A percentile compares a stretch with the other conserved stretches of the same genome.
Conservation (phyloP, 164 flowering plant genomes). For the Berberis vulgaris region DNA sequence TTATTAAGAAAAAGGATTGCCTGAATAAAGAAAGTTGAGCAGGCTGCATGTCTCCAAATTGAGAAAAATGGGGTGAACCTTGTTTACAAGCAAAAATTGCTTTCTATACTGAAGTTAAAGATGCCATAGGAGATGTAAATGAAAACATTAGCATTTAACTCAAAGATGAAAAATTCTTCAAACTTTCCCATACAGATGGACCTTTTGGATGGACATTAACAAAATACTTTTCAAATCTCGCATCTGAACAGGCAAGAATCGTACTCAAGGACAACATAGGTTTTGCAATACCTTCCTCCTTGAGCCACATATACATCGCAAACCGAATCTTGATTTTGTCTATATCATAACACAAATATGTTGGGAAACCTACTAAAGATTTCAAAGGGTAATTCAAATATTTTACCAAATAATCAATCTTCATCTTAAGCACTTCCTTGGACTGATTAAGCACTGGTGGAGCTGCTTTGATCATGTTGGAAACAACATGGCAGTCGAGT, state of each 20-base stretch:
- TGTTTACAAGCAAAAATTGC: too few relatives aligned
- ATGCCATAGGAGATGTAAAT: too few relatives aligned
- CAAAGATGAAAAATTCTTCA: constrained; percentile 29
- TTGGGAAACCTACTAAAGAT: constrained; percentile 38
- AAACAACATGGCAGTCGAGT: constrained; percentile 37
- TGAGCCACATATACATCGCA: constrained; percentile 61
- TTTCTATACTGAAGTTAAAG: too few relatives aligned
- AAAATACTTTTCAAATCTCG: constrained; percentile 22
- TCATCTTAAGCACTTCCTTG: constrained; percentile 34
- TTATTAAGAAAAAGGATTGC: too few relatives aligned
- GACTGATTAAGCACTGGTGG: constrained; percentile 56
- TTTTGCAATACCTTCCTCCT: constrained; percentile 28
- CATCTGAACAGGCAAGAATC: constrained; percentile 38
- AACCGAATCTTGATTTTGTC: constrained; percentile 42
- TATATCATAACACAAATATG: constrained; percentile 29
- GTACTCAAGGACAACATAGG: constrained; percentile 40
- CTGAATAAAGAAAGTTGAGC: too few relatives aligned
- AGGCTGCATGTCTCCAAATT: too few relatives aligned
- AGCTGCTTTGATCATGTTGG: constrained; percentile 35
- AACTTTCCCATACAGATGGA: constrained; percentile 43
- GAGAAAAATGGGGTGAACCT: too few relatives aligned
- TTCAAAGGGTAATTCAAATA: constrained; percentile 46
- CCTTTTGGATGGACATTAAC: constrained; percentile 63
- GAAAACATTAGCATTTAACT: constrained; percentile 9
- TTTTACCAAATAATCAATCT: constrained; percentile 49